Conservation (phyloP, 2,329 filamentous ascomycete species). For the Fusarium stilboides region DNA sequence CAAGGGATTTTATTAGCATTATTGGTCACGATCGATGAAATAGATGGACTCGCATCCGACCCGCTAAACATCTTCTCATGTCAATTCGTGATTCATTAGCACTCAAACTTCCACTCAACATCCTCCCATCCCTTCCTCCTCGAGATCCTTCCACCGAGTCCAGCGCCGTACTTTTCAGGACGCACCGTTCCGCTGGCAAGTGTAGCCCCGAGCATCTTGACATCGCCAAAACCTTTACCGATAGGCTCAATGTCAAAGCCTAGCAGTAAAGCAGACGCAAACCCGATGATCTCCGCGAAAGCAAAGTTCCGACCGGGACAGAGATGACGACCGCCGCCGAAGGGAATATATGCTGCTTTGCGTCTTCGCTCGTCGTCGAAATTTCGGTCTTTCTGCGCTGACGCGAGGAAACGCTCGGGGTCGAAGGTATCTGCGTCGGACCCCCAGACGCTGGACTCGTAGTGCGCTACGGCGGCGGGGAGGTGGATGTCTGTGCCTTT, state of each 20-base stretch:
- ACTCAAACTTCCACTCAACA: conserved; percentile 43
- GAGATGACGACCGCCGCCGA: conserved; percentile 54
- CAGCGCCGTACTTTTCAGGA: conserved; percentile 39
- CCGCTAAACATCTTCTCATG: background rate
- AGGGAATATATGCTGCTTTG: conserved; percentile 51
- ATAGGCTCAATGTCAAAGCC: conserved; percentile 51
- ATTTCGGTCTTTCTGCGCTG: conserved; percentile 1
- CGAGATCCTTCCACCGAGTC: conserved; percentile 34
- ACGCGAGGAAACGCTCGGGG: conserved; percentile 45
- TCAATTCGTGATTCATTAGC: conserved; percentile 8
- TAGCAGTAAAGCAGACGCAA: conserved; percentile 50
- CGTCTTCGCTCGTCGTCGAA: conserved; percentile 30
- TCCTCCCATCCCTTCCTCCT: conserved; percentile 37
- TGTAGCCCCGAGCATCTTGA: conserved; percentile 34
- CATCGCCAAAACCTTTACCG: conserved; percentile 33
- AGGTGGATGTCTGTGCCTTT: conserved; percentile 52
- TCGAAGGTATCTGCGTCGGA: conserved; percentile 41
- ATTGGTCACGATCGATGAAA: conserved; percentile 14
- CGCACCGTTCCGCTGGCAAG: conserved; percentile 39
- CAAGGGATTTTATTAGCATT: conserved; percentile 28
- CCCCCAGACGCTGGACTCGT: conserved; percentile 45
- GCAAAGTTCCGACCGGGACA: conserved; percentile 56
- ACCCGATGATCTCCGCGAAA: conserved; percentile 53
- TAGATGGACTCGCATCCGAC: background rate
- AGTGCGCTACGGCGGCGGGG: conserved; percentile 46